Conservation (phyloP, 495 filamentous ascomycete species). For the Penicillium soppii region DNA sequence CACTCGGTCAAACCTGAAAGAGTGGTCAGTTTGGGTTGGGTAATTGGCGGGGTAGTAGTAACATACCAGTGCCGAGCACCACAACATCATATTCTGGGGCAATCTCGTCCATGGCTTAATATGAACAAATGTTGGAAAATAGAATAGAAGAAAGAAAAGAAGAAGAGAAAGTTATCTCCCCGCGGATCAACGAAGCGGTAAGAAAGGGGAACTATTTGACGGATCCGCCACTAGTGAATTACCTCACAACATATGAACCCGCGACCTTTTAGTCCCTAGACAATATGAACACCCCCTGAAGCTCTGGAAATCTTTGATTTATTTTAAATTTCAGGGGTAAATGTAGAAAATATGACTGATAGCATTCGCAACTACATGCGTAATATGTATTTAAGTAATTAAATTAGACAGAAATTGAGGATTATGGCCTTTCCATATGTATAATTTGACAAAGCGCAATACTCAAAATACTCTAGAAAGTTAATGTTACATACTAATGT, state of each 20-base stretch:
- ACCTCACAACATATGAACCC: slow-evolving; percentile 10
- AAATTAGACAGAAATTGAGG: no score
- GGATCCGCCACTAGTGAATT: slow-evolving; percentile 32
- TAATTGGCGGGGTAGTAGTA: slow-evolving; percentile 43
- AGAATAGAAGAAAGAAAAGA: slow-evolving; percentile 9
- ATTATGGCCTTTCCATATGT: no score
- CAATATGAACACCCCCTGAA: slow-evolving; percentile 1
- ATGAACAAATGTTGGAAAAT: slow-evolving; percentile 2
- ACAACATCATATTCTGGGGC: slow-evolving; percentile 96
- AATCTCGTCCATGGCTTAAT: slow-evolving; percentile 86
- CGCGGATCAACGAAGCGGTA: slow-evolving; percentile 36
- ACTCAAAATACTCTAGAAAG: background rate
- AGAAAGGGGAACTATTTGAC: slow-evolving; percentile 31
- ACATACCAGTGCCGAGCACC: slow-evolving; percentile 90
- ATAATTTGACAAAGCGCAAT: slow-evolving; percentile 7
- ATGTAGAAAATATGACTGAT: background rate
- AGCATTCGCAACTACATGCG: background rate
- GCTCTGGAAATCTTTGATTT: background rate
- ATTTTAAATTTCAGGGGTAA: background rate
- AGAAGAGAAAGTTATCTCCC: slow-evolving; percentile 25
- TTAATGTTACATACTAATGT: slow-evolving; percentile 10
- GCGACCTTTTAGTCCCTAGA: background rate
- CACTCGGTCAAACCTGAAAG: slow-evolving; percentile 89
- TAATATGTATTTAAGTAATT: no score
- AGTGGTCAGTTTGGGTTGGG: slow-evolving; percentile 30